phyloP scores from a whole-genome alignment of 2,329 filamentous ascomycete genomes.

The Dactylellina parvicollis region DNA sequence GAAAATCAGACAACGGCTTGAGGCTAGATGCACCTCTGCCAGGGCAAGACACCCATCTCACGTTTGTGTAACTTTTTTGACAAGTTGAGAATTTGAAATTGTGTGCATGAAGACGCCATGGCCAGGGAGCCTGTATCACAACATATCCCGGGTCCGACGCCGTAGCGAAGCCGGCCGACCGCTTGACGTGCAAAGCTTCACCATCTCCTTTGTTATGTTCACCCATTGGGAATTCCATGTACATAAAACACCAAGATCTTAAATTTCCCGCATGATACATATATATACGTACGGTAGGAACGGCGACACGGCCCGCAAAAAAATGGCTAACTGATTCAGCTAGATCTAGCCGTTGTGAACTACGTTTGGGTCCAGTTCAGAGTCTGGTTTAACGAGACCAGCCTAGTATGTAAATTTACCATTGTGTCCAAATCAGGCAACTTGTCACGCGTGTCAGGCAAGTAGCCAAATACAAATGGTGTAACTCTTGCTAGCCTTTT shows the following conservation, averaged over 20 bases:
- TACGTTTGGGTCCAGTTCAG: too few species aligned
- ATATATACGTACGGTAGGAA: neutral
- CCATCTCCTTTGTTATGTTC: too few species aligned
- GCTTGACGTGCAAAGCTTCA: too few species aligned
- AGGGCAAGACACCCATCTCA: constrained; percentile 1
- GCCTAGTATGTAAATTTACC: too few species aligned
- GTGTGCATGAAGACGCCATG: neutral
- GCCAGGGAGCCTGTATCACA: constrained; percentile 2
- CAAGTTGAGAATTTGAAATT: constrained; percentile 26
- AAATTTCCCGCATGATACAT: neutral
- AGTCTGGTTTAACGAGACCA: too few species aligned
- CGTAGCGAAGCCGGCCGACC: too few species aligned
- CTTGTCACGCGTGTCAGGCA: constrained; percentile 1
- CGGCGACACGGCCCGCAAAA: constrained; percentile 11
- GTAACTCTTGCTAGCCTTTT: too few species aligned
- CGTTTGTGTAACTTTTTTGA: constrained; percentile 17
- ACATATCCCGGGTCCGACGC: too few species aligned
- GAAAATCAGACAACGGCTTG: neutral
- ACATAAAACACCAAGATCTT: too few species aligned
- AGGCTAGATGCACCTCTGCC: neutral
- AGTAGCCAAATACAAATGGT: neutral
- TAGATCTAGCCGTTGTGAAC: too few species aligned
- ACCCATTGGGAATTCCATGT: too few species aligned
- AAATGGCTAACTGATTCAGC: too few species aligned
- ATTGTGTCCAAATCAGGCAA: constrained; percentile 2